phyloP scores from a whole-genome alignment of 305 asterid species.

The Fraxinus albicans region DNA sequence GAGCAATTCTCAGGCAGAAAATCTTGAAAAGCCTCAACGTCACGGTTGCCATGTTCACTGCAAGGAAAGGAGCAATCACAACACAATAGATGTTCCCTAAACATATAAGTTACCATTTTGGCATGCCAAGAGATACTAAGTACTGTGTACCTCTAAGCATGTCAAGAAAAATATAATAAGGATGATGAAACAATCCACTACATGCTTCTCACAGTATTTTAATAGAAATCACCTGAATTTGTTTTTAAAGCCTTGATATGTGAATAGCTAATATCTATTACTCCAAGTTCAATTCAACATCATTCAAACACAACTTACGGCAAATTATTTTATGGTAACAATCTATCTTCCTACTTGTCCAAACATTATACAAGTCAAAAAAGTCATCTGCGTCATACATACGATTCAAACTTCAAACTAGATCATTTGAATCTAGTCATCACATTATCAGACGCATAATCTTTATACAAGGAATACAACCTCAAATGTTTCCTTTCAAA shows the following conservation, averaged over 20 bases:
- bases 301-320: slow-evolving; percentile 4
- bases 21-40: slow-evolving; percentile 52
- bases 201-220: not conserved
- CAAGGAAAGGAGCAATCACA: slow-evolving; percentile 36
- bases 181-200: not conserved
- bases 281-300: not conserved
- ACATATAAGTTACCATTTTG: slow-evolving; percentile 19
- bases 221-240: slow-evolving; percentile 14
- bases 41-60: slow-evolving; percentile 72
- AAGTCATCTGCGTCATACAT: slow-evolving; percentile 14
- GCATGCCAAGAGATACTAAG: not conserved
- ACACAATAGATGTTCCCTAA: slow-evolving; percentile 32
- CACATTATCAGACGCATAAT: slow-evolving; percentile 18
- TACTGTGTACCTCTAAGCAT: slow-evolving; percentile 15
- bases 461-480: slow-evolving; percentile 18
- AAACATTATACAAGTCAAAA: not conserved
- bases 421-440: not conserved
- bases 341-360: not conserved
- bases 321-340: not conserved
- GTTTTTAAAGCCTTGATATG: not conserved
- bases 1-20: slow-evolving; percentile 60
- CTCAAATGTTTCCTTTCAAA: slow-evolving; percentile 13
- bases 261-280: slow-evolving; percentile 15
- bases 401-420: slow-evolving; percentile 20
- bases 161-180: slow-evolving; percentile 20